Evolutionary conservation across 2,329 filamentous ascomycete species (phyloP).

Genomic region (Grosmannia serpens): DNA sequence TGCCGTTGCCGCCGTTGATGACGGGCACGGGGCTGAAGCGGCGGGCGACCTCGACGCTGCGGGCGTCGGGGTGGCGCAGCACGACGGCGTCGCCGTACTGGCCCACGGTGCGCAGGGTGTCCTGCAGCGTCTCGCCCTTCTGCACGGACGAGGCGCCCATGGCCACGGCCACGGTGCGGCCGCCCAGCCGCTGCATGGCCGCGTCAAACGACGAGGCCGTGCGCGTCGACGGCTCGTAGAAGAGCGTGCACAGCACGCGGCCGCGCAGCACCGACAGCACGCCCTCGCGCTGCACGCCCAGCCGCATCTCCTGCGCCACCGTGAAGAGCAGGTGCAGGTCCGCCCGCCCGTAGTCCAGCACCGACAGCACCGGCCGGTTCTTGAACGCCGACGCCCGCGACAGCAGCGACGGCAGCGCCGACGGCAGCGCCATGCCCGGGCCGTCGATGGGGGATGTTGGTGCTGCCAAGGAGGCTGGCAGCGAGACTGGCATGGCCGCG

Average conservation of each 20-base stretch:
- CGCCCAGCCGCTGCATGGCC: conserved; percentile 95
- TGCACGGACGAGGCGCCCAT: conserved; percentile 79
- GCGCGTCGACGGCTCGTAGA: conserved; percentile 94
- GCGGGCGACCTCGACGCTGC: conserved; percentile 67
- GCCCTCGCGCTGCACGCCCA: conserved; percentile 86
- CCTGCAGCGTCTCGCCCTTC: conserved; percentile 89
- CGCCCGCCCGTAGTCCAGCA: conserved; percentile 76
- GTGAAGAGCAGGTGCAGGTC: conserved; percentile 93
- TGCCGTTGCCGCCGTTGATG: conserved; percentile 95
- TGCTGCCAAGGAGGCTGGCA: neutral
- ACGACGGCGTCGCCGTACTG: conserved; percentile 94
- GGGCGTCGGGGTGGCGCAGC: conserved; percentile 82
- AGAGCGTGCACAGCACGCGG: conserved; percentile 79
- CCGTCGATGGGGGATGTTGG: no score
- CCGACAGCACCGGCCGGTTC: conserved; percentile 79
- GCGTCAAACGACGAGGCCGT: conserved; percentile 95
- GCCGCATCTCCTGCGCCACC: conserved; percentile 93
- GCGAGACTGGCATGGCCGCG: neutral
- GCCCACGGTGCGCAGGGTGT: conserved; percentile 84
- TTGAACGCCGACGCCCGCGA: conserved; percentile 72
- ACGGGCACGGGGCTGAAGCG: conserved; percentile 85
- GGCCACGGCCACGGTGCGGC: conserved; percentile 69
- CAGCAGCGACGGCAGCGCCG: conserved; percentile 54
- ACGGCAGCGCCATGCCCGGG: conserved; percentile 8
- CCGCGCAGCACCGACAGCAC: conserved; percentile 79